Percentiles rank a stretch among this genome's conserved stretches.
These are phyloP conservation scores for Bruguiera parviflora DNA, from an alignment of 345 rosid species.

Conservation along the genomic window DNA sequence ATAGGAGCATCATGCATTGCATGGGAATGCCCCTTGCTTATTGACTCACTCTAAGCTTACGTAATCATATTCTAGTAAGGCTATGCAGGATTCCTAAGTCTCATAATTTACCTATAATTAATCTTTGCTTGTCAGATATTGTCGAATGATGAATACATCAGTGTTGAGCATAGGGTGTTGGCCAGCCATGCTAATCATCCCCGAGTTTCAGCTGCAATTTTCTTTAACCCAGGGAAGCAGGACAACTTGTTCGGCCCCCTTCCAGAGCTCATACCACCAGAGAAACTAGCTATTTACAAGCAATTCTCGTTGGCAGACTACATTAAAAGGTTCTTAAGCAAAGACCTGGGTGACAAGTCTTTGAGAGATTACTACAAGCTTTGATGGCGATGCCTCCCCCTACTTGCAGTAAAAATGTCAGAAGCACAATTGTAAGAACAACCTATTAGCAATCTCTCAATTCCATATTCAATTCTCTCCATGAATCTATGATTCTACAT, in stretches of 20 bases:
- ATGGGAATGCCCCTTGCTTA: too few relatives aligned
- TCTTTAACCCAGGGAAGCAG: constrained; percentile 33
- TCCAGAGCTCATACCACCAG: constrained; percentile 32
- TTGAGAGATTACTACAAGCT: constrained; percentile 36
- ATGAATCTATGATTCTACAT: too few relatives aligned
- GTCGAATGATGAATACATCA: constrained; percentile 46
- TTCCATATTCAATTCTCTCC: too few relatives aligned
- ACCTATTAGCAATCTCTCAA: too few relatives aligned
- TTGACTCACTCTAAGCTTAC: too few relatives aligned
- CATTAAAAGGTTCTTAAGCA: constrained; percentile 34
- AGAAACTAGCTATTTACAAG: constrained; percentile 37
- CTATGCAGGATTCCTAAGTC: too few relatives aligned
- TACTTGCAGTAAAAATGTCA: too few relatives aligned
- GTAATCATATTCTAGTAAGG: too few relatives aligned
- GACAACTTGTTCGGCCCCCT: constrained; percentile 38
- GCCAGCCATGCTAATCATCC: constrained; percentile 38
- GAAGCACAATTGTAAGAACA: too few relatives aligned
- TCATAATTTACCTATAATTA: background rate
- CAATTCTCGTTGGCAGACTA: constrained; percentile 32
- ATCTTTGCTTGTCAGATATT: constrained; percentile 31
- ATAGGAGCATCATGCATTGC: too few relatives aligned
- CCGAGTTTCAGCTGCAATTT: constrained; percentile 37
- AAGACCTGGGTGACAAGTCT: constrained; percentile 44
- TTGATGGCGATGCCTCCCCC: background rate
- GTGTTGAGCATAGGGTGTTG: constrained; percentile 46